These are phyloP conservation scores for Hypoxylon sp. DNA, from an alignment of 2,329 filamentous ascomycete genomes.

Conservation along the genomic window DNA sequence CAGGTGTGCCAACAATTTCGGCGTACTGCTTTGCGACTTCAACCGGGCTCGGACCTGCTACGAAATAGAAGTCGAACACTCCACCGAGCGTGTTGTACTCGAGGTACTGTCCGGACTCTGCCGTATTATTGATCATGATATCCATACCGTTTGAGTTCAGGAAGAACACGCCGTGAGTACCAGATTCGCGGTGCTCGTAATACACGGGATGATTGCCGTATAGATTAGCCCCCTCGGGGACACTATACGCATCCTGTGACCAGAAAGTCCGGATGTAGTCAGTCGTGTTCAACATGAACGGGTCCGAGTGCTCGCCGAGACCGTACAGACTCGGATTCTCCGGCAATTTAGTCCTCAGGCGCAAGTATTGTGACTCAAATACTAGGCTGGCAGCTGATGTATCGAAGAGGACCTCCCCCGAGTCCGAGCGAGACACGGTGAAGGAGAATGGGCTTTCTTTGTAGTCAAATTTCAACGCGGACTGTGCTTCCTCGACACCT, in stretches of 20 bases:
- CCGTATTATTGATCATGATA: constrained; percentile 77
- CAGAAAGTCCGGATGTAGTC: constrained; percentile 80
- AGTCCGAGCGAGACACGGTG: constrained; percentile 56
- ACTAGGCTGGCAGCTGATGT: constrained; percentile 76
- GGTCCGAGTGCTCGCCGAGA: constrained; percentile 82
- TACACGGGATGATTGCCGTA: constrained; percentile 84
- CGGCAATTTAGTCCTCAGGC: constrained; percentile 79
- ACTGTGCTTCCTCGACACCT: constrained; percentile 37
- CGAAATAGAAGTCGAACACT: constrained; percentile 79
- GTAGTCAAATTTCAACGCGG: constrained; percentile 55
- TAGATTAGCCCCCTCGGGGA: constrained; percentile 74
- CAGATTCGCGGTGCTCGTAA: constrained; percentile 74
- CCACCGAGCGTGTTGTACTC: constrained; percentile 87
- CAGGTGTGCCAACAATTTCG: constrained; percentile 68
- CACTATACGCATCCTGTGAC: constrained; percentile 75
- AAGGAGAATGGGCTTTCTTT: constrained; percentile 60
- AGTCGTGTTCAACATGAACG: constrained; percentile 76
- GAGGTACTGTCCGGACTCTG: constrained; percentile 74
- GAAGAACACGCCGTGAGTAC: constrained; percentile 77
- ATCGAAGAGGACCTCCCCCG: constrained; percentile 74
- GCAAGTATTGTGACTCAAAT: constrained; percentile 84
- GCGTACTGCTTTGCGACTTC: constrained; percentile 73
- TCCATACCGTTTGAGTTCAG: constrained; percentile 84
- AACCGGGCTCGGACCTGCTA: constrained; percentile 71
- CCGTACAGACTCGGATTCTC: constrained; percentile 80